Evolutionary conservation across 345 rosid species (phyloP).

Genomic region (Syzygium jambos): DNA sequence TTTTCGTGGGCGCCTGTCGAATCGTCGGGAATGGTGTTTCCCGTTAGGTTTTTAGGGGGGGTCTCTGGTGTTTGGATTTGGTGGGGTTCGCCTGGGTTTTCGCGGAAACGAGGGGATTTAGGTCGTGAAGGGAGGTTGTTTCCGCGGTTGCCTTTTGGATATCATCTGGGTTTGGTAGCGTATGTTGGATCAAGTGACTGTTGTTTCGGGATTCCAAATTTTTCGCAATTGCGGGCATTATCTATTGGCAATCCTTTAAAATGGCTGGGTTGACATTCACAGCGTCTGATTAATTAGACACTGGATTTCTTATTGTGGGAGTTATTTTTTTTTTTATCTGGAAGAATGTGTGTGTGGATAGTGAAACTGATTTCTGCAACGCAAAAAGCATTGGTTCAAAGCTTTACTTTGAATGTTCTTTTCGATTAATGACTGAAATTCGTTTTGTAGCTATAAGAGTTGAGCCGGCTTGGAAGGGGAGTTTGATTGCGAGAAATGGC

Average conservation of each 20-base stretch:
- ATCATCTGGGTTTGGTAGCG: not conserved
- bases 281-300: not conserved
- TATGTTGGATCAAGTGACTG: not conserved
- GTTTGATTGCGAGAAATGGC: constrained; percentile 53
- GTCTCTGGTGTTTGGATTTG: not conserved
- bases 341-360: not conserved
- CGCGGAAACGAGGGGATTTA: not conserved
- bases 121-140: not conserved
- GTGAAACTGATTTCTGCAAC: not conserved
- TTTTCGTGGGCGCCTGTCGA: not conserved
- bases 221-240: not conserved
- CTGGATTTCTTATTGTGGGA: not conserved
- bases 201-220: constrained; percentile 19
- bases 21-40: not conserved
- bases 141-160: not conserved
- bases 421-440: not conserved
- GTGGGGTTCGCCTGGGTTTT: not conserved
- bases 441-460: constrained; percentile 18
- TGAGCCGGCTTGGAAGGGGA: constrained; percentile 22
- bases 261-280: not conserved
- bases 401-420: not conserved
- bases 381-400: not conserved
- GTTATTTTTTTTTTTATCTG: not conserved
- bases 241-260: not conserved
- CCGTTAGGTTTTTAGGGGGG: not conserved